phyloP scores from a whole-genome alignment of 2,329 filamentous ascomycete species.

The Calycina herbarum region DNA sequence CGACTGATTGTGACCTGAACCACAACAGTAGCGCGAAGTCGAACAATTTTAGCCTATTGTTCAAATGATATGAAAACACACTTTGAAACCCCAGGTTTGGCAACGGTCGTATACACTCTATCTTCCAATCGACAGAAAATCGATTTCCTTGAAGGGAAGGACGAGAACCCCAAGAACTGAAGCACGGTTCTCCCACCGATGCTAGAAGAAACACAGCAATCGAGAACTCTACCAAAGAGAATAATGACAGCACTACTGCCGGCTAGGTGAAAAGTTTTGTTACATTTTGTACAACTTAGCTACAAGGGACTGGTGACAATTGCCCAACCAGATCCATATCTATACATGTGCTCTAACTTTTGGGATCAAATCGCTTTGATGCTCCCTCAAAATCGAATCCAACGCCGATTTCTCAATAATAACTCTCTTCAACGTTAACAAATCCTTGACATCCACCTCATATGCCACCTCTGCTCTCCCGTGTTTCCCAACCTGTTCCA shows the following conservation, averaged over 20 bases:
- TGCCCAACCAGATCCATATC: conserved; percentile 11
- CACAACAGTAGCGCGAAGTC: too few species aligned
- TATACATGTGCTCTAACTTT: conserved; percentile 31
- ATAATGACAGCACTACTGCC: neutral
- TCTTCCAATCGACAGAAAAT: too few species aligned
- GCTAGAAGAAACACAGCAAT: too few species aligned
- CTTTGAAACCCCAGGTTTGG: too few species aligned
- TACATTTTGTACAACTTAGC: conserved; percentile 14
- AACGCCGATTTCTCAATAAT: conserved; percentile 84
- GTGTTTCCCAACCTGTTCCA: conserved; percentile 63
- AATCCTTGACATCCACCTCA: conserved; percentile 95
- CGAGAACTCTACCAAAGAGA: neutral
- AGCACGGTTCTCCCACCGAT: too few species aligned
- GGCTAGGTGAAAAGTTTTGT: neutral
- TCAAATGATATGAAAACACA: too few species aligned
- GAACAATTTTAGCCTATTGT: too few species aligned
- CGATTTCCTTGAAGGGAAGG: too few species aligned
- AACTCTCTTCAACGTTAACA: conserved; percentile 80
- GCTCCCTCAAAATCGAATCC: conserved; percentile 68
- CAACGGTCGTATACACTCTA: too few species aligned
- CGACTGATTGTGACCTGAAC: too few species aligned
- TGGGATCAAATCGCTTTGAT: conserved; percentile 63
- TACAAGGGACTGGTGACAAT: neutral
- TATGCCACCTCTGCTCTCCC: conserved; percentile 67
- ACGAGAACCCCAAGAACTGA: too few species aligned